These are phyloP conservation scores for Hirsutella minnesotensis DNA, from an alignment of 2,329 filamentous ascomycete genomes.

Conservation along the genomic window DNA sequence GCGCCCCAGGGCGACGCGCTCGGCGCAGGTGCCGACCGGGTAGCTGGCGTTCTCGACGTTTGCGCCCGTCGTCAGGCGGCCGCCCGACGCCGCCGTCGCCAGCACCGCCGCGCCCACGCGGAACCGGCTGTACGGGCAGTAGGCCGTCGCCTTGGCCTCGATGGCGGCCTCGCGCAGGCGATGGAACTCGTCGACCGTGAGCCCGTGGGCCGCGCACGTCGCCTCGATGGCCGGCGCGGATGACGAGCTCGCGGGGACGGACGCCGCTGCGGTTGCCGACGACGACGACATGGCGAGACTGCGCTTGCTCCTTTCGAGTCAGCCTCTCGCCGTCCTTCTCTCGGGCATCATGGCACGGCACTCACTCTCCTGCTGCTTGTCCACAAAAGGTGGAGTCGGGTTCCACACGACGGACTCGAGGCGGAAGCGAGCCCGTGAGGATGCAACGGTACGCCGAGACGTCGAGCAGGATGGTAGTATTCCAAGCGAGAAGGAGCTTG, in stretches of 20 bases:
- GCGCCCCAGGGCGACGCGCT: constrained; percentile 76
- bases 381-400: too few relatives aligned
- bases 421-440: too few relatives aligned
- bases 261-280: neutral
- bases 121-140: constrained; percentile 91
- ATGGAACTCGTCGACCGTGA: constrained; percentile 53
- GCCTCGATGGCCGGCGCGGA: constrained; percentile 12
- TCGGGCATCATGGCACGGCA: too few relatives aligned
- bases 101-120: constrained; percentile 78
- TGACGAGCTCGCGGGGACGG: neutral
- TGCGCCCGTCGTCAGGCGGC: constrained; percentile 44
- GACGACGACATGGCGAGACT: neutral
- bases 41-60: constrained; percentile 92
- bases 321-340: too few relatives aligned
- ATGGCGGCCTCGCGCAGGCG: constrained; percentile 50
- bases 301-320: neutral
- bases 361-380: too few relatives aligned
- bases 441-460: too few relatives aligned
- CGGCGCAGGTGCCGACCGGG: constrained; percentile 90
- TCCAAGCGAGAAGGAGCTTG: too few relatives aligned
- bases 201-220: constrained; percentile 20
- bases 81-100: constrained; percentile 29
- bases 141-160: constrained; percentile 65
- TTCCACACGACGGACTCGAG: too few relatives aligned
- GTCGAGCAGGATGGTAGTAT: too few relatives aligned